Base-by-base conservation (phyloP, 345 rosid species). In the Euphorbia pulcherrima region DNA sequence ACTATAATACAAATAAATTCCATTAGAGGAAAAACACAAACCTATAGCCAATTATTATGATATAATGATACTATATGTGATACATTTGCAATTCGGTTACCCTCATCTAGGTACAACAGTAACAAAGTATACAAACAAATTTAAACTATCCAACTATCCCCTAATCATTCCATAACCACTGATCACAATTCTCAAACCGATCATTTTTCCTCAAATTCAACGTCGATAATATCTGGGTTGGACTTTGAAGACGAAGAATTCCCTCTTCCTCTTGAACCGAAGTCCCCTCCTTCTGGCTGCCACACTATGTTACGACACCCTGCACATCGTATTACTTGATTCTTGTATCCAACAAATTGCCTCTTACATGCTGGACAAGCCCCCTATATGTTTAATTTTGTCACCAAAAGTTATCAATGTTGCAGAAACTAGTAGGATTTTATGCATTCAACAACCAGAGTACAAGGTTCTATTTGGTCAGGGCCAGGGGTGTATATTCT, bases 271-370 rank as follows among this genome's bases (percentile, higher is more conserved):
- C 81, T 71, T 24, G 89, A 79, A 77, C 83, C 85, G 75, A 85
- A 84, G 75, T 85, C 97, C 47, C 85, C 89, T 79, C 85, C 89
- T 79, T 85, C 67, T 2, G 98, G 92, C 64, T 93, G 92, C 97
- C 98, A 93, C 62, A 93, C 98, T 29, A 74, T 90, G 86, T 93
- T 93, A 66, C 98, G 85, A 53, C 98, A 90, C 60, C 90, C 75
- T 20, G 82, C 64, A 54, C 98, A 93, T 1, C 86, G 89, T 63
- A 93, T 81, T 44, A 80, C 68, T 78, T 89, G 97, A 82, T 68
- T 90, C 80, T 86, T 93, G 83, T 82, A 83, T 30, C 98, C 98
- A 65, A 84, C 76, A 74, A 93, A 93, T 77, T 90, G 88, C 74
- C 86, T 84, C 78, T 86, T 86, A 81, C 98, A 93, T 23, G 94